Conservation (phyloP, 192 early-diverging fungal genomes). For the Entomortierella chlamydospora region DNA sequence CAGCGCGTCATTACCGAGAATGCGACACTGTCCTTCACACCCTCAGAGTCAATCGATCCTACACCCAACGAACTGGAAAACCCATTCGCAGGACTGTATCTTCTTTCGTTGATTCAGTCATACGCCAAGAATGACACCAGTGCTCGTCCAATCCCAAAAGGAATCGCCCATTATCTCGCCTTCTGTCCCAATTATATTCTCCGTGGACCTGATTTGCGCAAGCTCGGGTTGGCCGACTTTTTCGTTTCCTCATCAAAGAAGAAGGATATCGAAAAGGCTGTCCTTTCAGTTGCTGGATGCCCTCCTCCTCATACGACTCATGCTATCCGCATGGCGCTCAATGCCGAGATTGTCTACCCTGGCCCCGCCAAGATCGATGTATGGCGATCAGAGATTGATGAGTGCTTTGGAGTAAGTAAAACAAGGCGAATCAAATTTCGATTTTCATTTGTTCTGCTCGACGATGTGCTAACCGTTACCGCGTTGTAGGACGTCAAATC, state of each 20-base stretch:
- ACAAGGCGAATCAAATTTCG: background rate
- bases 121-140: conserved; percentile 10
- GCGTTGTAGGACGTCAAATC: conserved; percentile 46
- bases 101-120: conserved; percentile 26
- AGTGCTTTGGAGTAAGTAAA: conserved; percentile 55
- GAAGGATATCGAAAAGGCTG: conserved; percentile 51
- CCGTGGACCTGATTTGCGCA: conserved; percentile 59
- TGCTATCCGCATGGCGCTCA: conserved; percentile 57
- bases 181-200: conserved; percentile 55
- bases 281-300: conserved; percentile 57
- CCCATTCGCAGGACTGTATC: conserved; percentile 40
- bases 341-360: conserved; percentile 57
- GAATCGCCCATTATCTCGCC: conserved; percentile 55
- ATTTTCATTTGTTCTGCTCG: background rate
- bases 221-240: conserved; percentile 59
- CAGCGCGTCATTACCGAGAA: conserved; percentile 61
- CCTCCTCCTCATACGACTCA: conserved; percentile 56
- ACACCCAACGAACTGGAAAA: conserved; percentile 12
- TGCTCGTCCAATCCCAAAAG: conserved; percentile 37
- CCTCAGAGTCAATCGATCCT: background rate
- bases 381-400: conserved; percentile 59
- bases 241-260: conserved; percentile 59
- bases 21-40: conserved; percentile 49
- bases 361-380: conserved; percentile 62
- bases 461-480: too few relatives aligned